A percentile compares a stretch with the other conserved stretches of the same genome.
Evolutionary conservation across 2,329 filamentous ascomycete genomes (phyloP).

Genomic region (Ophiostoma himal-ulmi): DNA sequence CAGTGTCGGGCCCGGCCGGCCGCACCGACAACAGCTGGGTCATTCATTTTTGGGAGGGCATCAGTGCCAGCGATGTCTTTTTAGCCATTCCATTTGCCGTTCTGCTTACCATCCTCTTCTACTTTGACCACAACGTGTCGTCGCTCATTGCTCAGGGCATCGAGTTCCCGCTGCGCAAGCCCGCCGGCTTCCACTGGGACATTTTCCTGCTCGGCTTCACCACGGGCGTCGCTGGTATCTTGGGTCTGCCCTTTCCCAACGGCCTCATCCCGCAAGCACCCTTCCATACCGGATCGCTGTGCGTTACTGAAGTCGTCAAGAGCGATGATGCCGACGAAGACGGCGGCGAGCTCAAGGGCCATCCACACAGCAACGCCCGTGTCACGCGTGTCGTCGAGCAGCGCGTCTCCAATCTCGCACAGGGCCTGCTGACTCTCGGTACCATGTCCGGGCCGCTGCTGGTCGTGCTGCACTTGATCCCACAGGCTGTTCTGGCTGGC

Average conservation of each 20-base stretch:
- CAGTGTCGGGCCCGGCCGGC: conserved; percentile 37
- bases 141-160: conserved; percentile 78
- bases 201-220: conserved; percentile 74
- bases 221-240: conserved; percentile 66
- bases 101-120: conserved; percentile 77
- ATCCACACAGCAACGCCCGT: conserved; percentile 36
- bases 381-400: conserved; percentile 67
- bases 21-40: conserved; percentile 57
- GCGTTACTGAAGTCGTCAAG: conserved; percentile 55
- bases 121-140: conserved; percentile 85
- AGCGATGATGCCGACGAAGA: conserved; percentile 38
- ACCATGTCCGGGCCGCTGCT: conserved; percentile 74
- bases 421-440: conserved; percentile 70
- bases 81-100: conserved; percentile 81
- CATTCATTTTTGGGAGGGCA: conserved; percentile 68
- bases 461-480: conserved; percentile 68
- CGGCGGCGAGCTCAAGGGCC: conserved; percentile 49
- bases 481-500: conserved; percentile 71
- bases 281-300: conserved; percentile 74
- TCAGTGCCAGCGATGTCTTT: conserved; percentile 67
- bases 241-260: conserved; percentile 76
- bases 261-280: conserved; percentile 78
- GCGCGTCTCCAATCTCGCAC: conserved; percentile 69
- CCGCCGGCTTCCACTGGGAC: conserved; percentile 82
- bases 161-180: conserved; percentile 74